phyloP scores from a whole-genome alignment of 371 early-diverging fungal genomes.

The Saksenaea vasiformis region DNA sequence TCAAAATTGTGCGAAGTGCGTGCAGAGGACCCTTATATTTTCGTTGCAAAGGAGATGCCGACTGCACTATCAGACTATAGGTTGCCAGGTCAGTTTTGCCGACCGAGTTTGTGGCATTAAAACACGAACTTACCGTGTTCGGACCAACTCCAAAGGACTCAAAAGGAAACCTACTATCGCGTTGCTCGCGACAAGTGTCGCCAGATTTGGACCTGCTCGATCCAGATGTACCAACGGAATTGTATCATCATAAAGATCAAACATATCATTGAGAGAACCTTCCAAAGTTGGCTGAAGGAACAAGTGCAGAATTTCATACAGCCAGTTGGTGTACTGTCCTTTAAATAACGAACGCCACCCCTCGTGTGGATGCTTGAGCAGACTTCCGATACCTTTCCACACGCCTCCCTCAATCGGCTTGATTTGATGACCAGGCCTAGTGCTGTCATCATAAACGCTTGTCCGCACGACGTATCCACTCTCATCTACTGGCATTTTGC shows the following conservation, averaged over 20 bases:
- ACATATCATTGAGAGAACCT: constrained; percentile 71
- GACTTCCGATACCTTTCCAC: constrained; percentile 54
- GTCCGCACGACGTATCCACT: constrained; percentile 66
- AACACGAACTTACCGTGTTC: constrained; percentile 58
- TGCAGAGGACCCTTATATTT: constrained; percentile 82
- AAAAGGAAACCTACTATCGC: constrained; percentile 70
- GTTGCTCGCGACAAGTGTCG: constrained; percentile 72
- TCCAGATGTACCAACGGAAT: constrained; percentile 74
- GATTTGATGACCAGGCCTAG: constrained; percentile 64
- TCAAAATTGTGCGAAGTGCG: constrained; percentile 70
- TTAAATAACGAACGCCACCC: constrained; percentile 68
- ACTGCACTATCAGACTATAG: constrained; percentile 67
- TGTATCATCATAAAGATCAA: constrained; percentile 79
- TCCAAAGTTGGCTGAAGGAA: constrained; percentile 82
- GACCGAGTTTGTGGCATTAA: background rate
- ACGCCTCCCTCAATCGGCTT: constrained; percentile 62
- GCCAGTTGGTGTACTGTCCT: constrained; percentile 77
- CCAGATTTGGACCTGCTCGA: constrained; percentile 64
- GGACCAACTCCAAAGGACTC: constrained; percentile 80
- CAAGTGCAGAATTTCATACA: constrained; percentile 70
- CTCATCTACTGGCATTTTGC: constrained; percentile 44
- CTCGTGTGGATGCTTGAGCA: constrained; percentile 66
- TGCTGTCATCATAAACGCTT: constrained; percentile 59
- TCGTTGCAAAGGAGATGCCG: constrained; percentile 66
- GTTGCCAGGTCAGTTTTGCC: background rate